Evolutionary conservation across 805 yeast genomes (phyloP).

Genomic region (Yamadazyma phyllophila): DNA sequence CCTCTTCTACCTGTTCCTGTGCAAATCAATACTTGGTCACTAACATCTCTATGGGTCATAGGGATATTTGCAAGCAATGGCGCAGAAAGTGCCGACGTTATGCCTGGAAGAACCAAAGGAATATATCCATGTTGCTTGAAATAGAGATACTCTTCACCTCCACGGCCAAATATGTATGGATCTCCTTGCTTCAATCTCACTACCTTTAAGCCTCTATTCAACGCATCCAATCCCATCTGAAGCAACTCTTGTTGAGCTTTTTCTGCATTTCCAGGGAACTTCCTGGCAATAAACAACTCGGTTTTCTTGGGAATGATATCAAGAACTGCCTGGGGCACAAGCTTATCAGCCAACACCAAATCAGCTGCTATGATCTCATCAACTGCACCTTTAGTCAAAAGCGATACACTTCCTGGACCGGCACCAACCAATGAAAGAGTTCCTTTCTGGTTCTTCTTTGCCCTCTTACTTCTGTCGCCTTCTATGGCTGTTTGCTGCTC

Average conservation of each 20-base stretch:
- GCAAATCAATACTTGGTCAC: slow-evolving; percentile 89
- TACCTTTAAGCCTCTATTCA: slow-evolving; percentile 67
- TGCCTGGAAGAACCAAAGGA: slow-evolving; percentile 81
- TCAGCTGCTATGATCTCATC: slow-evolving; percentile 81
- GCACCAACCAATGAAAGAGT: slow-evolving; percentile 82
- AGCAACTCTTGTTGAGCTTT: slow-evolving; percentile 84
- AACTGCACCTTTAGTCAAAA: slow-evolving; percentile 82
- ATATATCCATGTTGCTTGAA: slow-evolving; percentile 65
- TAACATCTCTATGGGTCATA: slow-evolving; percentile 86
- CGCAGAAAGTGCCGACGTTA: slow-evolving; percentile 86
- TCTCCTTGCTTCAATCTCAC: slow-evolving; percentile 95
- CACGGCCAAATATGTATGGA: slow-evolving; percentile 94
- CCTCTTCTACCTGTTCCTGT: slow-evolving; percentile 95
- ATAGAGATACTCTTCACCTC: slow-evolving; percentile 84
- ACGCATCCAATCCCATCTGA: slow-evolving; percentile 63
- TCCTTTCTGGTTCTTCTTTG: slow-evolving; percentile 33
- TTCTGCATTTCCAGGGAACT: slow-evolving; percentile 97
- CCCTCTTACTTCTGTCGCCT: slow-evolving; percentile 18
- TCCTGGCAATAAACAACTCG: slow-evolving; percentile 79
- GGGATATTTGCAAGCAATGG: slow-evolving; percentile 82
- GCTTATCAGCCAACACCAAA: slow-evolving; percentile 80
- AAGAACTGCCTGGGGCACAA: slow-evolving; percentile 85
- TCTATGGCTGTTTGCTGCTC: slow-evolving; percentile 7
- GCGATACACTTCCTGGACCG: slow-evolving; percentile 87
- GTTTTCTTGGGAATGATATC: slow-evolving; percentile 76